phyloP scores from a whole-genome alignment of 805 yeast species.

The Saccharomycopsis fibuligera region DNA sequence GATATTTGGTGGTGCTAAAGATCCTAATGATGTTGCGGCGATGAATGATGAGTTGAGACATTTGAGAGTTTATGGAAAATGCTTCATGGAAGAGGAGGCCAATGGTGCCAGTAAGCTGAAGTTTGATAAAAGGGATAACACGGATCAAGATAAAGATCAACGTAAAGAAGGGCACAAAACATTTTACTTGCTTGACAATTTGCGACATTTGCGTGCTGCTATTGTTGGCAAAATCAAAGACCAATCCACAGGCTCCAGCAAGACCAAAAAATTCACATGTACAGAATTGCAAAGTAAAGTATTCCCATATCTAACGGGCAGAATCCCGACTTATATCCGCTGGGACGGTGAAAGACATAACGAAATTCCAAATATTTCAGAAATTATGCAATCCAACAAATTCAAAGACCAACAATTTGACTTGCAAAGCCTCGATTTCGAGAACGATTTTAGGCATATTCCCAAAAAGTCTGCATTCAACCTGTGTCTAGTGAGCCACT shows the following conservation, averaged over 20 bases:
- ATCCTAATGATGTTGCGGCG: neutral
- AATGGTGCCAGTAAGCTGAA: neutral
- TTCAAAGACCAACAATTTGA: slow-evolving; percentile 10
- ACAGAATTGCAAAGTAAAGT: slow-evolving; percentile 29
- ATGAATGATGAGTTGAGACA: slow-evolving; percentile 25
- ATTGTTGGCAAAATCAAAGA: neutral
- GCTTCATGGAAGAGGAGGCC: slow-evolving; percentile 25
- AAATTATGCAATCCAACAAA: neutral
- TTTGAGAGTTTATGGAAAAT: slow-evolving; percentile 26
- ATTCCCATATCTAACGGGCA: slow-evolving; percentile 36
- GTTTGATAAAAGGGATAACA: too few relatives aligned
- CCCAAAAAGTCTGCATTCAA: neutral
- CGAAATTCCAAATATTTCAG: slow-evolving; percentile 8
- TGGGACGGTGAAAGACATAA: slow-evolving; percentile 31
- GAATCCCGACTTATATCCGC: slow-evolving; percentile 35
- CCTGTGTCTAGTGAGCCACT: slow-evolving; percentile 5
- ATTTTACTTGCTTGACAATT: slow-evolving; percentile 12
- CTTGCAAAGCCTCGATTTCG: slow-evolving; percentile 23
- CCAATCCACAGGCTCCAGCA: too few relatives aligned
- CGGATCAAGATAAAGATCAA: neutral
- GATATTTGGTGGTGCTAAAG: too few relatives aligned
- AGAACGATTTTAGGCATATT: neutral
- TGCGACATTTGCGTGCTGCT: slow-evolving; percentile 7
- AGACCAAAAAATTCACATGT: too few relatives aligned
- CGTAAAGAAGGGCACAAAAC: too few relatives aligned